Base-by-base conservation (phyloP, 2,329 filamentous ascomycete genomes). In the Ceratocystis colombiana region DNA sequence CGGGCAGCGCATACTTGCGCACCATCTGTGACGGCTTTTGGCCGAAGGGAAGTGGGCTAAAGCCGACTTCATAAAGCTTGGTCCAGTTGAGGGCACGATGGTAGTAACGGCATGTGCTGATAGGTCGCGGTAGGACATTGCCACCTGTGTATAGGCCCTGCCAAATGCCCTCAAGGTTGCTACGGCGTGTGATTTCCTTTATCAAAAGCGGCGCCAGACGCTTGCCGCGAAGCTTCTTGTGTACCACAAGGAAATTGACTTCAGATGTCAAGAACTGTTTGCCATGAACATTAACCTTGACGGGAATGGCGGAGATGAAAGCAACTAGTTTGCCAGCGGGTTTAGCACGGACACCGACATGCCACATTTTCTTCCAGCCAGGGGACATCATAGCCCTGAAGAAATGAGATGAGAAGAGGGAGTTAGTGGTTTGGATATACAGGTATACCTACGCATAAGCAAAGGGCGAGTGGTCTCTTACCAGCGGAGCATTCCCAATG, bases 171-270 rank as follows among this genome's bases (percentile, higher is more conserved):
- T 88, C 81, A 61, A 91, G 77, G 76, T 97, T 95, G 79, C 90
- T 96, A 69, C 91, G 84, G 61, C 94, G 88, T 4, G 94, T 99
- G 71, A 99, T 90, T 75, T 99, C 94, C 76, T 96, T 96, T 80
- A 99, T 99, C 64, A 99, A 84, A 1, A 97, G 88, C 0, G 94
- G 94, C 0, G 94, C 87, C 55, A 99, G 84, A 65, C 94, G 87
- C 79, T 97, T 96, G 67, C 89, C 86, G 63, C 94, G 89, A 41
- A 99, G 85, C 78, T 97, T 97, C 81, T 97, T 97, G 81, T 99
- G 94, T 66, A 99, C 88, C 73, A 92, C 96, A 70, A 99, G 86
- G 77, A 97, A 99, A 79, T 99, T 99, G 77, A 99, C 94, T 76
- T 99, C 94, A 62, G 89, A 91, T 71, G 89, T 87, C 69, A 86